Evolutionary conservation across 2,329 filamentous ascomycete species (phyloP).

Genomic region (Penicillium sp.): DNA sequence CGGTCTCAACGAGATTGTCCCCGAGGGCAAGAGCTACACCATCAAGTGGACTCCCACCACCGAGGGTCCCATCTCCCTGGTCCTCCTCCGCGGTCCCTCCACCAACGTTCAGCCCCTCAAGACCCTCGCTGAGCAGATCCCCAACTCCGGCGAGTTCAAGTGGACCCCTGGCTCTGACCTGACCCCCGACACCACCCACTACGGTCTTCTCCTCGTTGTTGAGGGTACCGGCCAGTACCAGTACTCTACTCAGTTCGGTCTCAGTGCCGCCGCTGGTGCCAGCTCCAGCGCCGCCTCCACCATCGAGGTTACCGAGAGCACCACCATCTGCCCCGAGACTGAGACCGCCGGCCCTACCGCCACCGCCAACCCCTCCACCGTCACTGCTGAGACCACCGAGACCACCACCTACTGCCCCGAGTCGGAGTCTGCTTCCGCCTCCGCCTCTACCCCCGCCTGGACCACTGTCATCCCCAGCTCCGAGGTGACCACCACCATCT

Average conservation of each 20-base stretch:
- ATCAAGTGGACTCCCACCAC: conserved; percentile 58
- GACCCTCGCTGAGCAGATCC: conserved; percentile 55
- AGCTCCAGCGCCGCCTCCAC: conserved; percentile 10
- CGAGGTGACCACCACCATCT: conserved; percentile 27
- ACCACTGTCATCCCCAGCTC: conserved; percentile 13
- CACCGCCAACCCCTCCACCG: conserved; percentile 4
- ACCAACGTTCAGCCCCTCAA: conserved; percentile 55
- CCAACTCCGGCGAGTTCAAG: conserved; percentile 57
- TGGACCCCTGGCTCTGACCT: conserved; percentile 57
- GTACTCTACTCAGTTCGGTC: conserved; percentile 63
- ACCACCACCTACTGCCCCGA: conserved; percentile 19
- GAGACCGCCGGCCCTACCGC: conserved; percentile 13
- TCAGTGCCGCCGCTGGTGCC: conserved; percentile 37
- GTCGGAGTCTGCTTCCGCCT: conserved; percentile 13
- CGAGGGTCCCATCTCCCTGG: conserved; percentile 51
- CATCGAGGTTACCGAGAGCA: conserved; percentile 19
- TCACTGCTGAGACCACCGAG: not conserved
- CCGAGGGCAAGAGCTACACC: conserved; percentile 56
- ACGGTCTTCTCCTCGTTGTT: conserved; percentile 64
- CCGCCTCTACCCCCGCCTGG: conserved; percentile 8
- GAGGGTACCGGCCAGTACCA: conserved; percentile 62
- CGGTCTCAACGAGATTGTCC: conserved; percentile 54
- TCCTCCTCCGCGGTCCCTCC: conserved; percentile 61
- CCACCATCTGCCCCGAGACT: conserved; percentile 24
- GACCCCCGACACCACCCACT: conserved; percentile 52